Evolutionary conservation across 202 grass and related monocot species (phyloP), one percentile per base, ranked within the genome.

Genomic region (Schoenoplectus tabernaemontani): DNA sequence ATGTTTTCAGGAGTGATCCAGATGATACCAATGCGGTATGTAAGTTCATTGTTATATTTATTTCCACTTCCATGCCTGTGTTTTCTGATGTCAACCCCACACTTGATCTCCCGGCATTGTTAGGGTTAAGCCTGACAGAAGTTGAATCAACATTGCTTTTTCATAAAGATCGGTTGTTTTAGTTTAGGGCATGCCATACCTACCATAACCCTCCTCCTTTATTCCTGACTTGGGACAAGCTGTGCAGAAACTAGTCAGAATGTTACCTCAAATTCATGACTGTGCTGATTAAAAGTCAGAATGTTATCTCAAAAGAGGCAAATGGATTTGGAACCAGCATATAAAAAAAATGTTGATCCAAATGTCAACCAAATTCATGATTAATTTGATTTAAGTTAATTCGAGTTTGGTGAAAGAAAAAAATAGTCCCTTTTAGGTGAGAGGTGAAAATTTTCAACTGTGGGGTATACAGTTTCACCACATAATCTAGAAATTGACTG

Each of bases 1-100:
- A 87, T 88, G 82, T 97, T 54, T 90, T 97, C 84, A 83, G 80
- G 78, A 92, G 63, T 78, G 91, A 93, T 73, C 89, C 91, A 50
- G 94, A 93, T 90, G 74, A 81, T 82, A 88, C 86, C 84, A 90
- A 93, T 91, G 89, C 86, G 88, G 93, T 93, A 97, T 81, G 93
- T 77, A 82, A 87, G 89, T 33, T 73, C 13, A 32, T 74, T 74
- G 24, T 74, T 67, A 36, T 26, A 28, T 28, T 74, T 74, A 74
- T 33, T 74, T 51, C 46, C 2, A 32, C 70, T 54, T 53, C 7
- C 54, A 10, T 36, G 70, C 34, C 13, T 33, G 37, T 42, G 9
- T n/a, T 22, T 67, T 67, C 13, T 10, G n/a, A 22, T 37, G 41
- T 22, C 9, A 41, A 23, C 3, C 3, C n/a, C 24, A 34, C 5